These are phyloP conservation scores for Astrocystis sublimbata DNA, from an alignment of 495 filamentous ascomycete genomes.

Conservation along the genomic window DNA sequence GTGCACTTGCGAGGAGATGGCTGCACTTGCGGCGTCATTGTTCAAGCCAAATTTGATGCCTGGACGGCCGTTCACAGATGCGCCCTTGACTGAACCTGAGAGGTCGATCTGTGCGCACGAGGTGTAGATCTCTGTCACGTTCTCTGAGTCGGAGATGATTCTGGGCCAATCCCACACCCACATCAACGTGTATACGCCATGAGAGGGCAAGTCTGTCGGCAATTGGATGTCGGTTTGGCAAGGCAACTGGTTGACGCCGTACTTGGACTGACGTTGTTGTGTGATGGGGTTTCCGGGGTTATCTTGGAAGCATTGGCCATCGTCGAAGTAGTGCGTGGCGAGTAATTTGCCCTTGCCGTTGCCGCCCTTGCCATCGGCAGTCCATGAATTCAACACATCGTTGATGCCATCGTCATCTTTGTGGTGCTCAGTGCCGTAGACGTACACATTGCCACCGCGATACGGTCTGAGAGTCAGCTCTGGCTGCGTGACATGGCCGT, in stretches of 20 bases:
- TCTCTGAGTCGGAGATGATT: slow-evolving; percentile 39
- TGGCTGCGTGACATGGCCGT: slow-evolving; percentile 80
- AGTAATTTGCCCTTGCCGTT: slow-evolving; percentile 72
- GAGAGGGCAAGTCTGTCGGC: slow-evolving; percentile 52
- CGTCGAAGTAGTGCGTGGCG: slow-evolving; percentile 74
- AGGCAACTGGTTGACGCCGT: slow-evolving; percentile 58
- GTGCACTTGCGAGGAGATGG: slow-evolving; percentile 38
- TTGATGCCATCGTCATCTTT: slow-evolving; percentile 60
- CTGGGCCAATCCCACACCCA: slow-evolving; percentile 95
- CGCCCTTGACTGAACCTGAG: slow-evolving; percentile 26
- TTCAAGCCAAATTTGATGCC: slow-evolving; percentile 32
- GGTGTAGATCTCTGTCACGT: slow-evolving; percentile 69
- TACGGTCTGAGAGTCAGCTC: slow-evolving; percentile 61
- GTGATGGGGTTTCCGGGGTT: slow-evolving; percentile 54
- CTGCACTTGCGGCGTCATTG: slow-evolving; percentile 26
- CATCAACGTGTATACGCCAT: slow-evolving; percentile 71
- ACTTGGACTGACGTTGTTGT: slow-evolving; percentile 46
- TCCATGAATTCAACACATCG: slow-evolving; percentile 75
- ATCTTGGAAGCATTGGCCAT: slow-evolving; percentile 79
- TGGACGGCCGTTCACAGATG: slow-evolving; percentile 4
- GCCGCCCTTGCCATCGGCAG: slow-evolving; percentile 70
- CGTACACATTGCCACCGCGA: slow-evolving; percentile 72
- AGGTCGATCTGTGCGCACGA: slow-evolving; percentile 79
- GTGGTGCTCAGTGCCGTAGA: slow-evolving; percentile 71
- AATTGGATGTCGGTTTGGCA: slow-evolving; percentile 79